These are phyloP conservation scores for Lasiodiplodia gonubiensis DNA, from an alignment of 2,329 filamentous ascomycete species.

Conservation along the genomic window DNA sequence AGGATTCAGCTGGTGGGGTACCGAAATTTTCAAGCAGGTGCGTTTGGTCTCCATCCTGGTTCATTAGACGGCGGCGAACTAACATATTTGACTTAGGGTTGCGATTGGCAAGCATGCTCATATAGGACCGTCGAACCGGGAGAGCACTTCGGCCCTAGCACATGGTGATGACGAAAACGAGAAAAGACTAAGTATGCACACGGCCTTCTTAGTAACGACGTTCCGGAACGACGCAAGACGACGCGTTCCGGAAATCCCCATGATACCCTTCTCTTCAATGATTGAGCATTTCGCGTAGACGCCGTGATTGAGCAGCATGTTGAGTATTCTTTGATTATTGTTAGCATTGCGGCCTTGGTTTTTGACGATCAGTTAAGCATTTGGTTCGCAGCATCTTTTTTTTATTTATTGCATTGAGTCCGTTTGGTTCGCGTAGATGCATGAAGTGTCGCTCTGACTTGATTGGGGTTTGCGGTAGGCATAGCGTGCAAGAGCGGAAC, in stretches of 20 bases:
- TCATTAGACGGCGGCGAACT: constrained; percentile 19
- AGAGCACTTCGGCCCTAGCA: constrained; percentile 42
- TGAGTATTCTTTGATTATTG: neutral
- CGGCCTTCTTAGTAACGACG: constrained; percentile 15
- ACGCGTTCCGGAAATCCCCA: neutral
- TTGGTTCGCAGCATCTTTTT: neutral
- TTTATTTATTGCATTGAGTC: neutral
- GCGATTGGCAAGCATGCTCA: constrained; percentile 82
- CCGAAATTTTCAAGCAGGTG: constrained; percentile 77
- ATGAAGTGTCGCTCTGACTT: neutral
- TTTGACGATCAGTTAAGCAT: neutral
- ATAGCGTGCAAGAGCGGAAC: neutral
- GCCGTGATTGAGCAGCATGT: constrained; percentile 17
- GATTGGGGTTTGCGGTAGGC: neutral
- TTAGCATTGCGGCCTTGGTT: neutral
- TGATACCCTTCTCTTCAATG: constrained; percentile 21
- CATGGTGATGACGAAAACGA: constrained; percentile 35
- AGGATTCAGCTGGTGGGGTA: constrained; percentile 85
- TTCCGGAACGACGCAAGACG: neutral
- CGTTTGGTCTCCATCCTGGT: constrained; percentile 31
- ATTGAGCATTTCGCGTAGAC: constrained; percentile 23
- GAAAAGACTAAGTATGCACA: neutral
- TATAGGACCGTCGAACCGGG: constrained; percentile 63
- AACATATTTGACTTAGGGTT: constrained; percentile 57
- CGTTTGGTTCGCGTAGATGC: constrained; percentile 6